Evolutionary conservation across 805 yeast genomes (phyloP), one percentile per base, ranked within the genome.

Genomic region (Crinitomyces ghanaensis): DNA sequence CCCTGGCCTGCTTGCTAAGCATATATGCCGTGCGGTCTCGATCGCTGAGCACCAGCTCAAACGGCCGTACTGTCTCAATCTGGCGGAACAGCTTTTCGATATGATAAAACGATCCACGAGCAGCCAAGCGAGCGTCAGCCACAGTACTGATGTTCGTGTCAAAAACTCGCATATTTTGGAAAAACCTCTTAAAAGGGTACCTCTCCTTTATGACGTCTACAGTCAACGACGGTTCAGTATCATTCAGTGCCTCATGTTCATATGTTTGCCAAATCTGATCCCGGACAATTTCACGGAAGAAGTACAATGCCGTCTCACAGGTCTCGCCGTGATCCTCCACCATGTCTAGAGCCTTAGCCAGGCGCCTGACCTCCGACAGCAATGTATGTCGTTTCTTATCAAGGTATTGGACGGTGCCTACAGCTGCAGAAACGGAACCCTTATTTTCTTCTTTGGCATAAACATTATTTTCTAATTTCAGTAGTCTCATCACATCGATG

Each of bases 311-410:
- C 3, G 65, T 51, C n/a, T 51, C 55, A 9, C 58, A 44, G 19
- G 61, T 56, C 26, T 56, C 57, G 2, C 62, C 65, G 44, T 57
- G 58, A 0, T 55, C 59, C 2, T 63, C 66, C 2, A 52, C 53
- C 11, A 53, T 39, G 1, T 44, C 50, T 19, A 62, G 22, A 2
- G 41, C 27, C 2, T 35, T 32, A 0, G 68, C 63, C 6, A 63
- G 35, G 2, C 38, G 30, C 20, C 49, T 57, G 21, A 59, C 64
- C 19, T 44, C 31, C 4, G 19, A 21, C 12, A 59, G 39, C 5
- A 49, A 35, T 9, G 40, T 19, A n/a, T n/a, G n/a, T n/a, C n/a
- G n/a, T n/a, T n/a, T n/a, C n/a, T n/a, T n/a, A n/a, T n/a, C n/a
- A n/a, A n/a, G n/a, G n/a, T n/a, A n/a, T n/a, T n/a, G n/a, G n/a